Evolutionary conservation across 768 basidiomycete genomes (phyloP).

Genomic region (Xerocomellus intermedius): DNA sequence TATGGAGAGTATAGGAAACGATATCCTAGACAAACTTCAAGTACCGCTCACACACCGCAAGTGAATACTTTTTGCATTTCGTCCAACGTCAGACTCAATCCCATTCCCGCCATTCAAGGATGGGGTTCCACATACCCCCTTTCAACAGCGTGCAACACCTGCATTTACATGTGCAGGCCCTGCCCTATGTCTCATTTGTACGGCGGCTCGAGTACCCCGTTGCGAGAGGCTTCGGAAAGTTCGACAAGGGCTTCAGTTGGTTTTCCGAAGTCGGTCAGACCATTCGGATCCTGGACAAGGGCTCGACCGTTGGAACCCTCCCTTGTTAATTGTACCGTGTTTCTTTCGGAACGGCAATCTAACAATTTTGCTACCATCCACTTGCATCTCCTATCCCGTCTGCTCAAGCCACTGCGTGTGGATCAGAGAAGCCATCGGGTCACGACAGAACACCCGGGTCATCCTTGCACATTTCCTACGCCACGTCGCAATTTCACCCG

Average conservation of each 20-base stretch:
- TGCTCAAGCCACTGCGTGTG: not conserved
- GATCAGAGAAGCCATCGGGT: not conserved
- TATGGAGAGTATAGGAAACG: constrained; percentile 52
- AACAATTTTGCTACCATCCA: not conserved
- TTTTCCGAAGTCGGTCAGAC: constrained; percentile 65
- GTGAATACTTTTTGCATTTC: constrained; percentile 31
- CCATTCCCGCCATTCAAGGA: constrained; percentile 37
- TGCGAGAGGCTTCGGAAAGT: constrained; percentile 34
- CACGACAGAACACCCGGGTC: not conserved
- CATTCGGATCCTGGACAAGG: constrained; percentile 56
- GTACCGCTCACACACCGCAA: constrained; percentile 44
- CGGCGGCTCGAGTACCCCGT: constrained; percentile 50
- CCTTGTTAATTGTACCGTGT: constrained; percentile 38
- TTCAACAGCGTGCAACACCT: constrained; percentile 72
- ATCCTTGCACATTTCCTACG: not conserved
- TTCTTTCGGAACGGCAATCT: not conserved
- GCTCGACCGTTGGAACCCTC: constrained; percentile 46
- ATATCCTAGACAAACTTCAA: constrained; percentile 47
- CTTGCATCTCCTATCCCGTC: too few species aligned
- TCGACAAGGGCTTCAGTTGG: constrained; percentile 70
- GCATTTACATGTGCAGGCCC: constrained; percentile 69
- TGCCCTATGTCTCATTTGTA: constrained; percentile 54
- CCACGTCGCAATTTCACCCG: not conserved
- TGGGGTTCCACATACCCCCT: constrained; percentile 83
- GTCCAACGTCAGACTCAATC: not conserved